Conservation (phyloP, 805 yeast species). For the Saturnispora mendoncae region DNA sequence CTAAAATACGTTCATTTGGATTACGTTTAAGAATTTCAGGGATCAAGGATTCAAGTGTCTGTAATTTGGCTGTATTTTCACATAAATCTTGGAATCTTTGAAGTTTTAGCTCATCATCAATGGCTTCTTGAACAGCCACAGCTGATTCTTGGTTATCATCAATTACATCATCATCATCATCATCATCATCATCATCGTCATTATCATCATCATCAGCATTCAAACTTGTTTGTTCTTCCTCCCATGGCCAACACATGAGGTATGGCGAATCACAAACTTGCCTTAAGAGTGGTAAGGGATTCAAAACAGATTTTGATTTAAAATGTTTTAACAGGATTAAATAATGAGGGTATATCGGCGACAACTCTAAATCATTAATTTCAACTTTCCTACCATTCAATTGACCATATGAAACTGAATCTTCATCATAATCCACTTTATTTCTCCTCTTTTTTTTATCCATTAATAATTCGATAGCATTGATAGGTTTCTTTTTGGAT, state of each 20-base stretch:
- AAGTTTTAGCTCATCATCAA: not conserved
- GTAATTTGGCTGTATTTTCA: constrained; percentile 64
- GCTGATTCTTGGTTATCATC: constrained; percentile 30
- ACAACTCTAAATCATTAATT: not conserved
- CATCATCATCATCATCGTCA: constrained; percentile 17
- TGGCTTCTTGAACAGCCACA: constrained; percentile 15
- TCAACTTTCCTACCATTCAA: constrained; percentile 6
- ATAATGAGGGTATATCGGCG: constrained; percentile 6
- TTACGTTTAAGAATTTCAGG: constrained; percentile 33
- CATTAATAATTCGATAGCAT: constrained; percentile 7
- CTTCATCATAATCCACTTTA: constrained; percentile 10
- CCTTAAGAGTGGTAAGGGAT: constrained; percentile 75
- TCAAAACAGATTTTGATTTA: constrained; percentile 47
- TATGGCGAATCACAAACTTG: constrained; percentile 82
- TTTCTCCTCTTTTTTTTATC: constrained; percentile 1
- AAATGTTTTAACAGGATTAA: constrained; percentile 26
- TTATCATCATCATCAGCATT: not conserved
- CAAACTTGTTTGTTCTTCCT: constrained; percentile 1
- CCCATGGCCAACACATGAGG: constrained; percentile 72
- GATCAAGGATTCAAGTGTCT: constrained; percentile 55
- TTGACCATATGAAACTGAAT: constrained; percentile 12
- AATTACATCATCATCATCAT: constrained; percentile 24
- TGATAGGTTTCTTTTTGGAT: not conserved
- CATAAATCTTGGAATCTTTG: constrained; percentile 26
- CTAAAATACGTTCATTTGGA: constrained; percentile 42